A percentile compares a stretch with the other conserved stretches of the same genome.
Evolutionary conservation across 495 filamentous ascomycete genomes (phyloP).

Genomic region (Chaetomidium leptoderma): DNA sequence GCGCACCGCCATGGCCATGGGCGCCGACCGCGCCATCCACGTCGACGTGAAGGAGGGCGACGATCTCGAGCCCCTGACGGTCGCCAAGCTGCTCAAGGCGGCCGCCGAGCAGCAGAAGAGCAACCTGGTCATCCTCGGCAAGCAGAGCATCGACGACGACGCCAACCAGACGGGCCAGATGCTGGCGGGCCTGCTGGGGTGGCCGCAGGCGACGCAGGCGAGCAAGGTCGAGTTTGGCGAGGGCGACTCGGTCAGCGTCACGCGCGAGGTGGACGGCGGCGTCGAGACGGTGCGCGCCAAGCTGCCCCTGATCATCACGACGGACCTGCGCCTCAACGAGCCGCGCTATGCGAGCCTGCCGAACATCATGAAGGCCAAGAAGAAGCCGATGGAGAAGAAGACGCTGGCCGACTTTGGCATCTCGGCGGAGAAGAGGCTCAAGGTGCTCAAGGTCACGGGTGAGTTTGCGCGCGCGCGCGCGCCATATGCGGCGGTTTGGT

Average conservation of each 20-base stretch:
- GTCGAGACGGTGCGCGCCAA: slow-evolving; percentile 80
- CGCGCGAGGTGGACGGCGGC: slow-evolving; percentile 90
- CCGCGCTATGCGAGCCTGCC: slow-evolving; percentile 91
- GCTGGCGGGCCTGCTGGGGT: slow-evolving; percentile 86
- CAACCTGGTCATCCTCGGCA: slow-evolving; percentile 89
- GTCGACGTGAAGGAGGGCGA: slow-evolving; percentile 66
- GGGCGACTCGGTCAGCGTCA: slow-evolving; percentile 61
- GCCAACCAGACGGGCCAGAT: slow-evolving; percentile 96
- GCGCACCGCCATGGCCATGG: slow-evolving; percentile 97
- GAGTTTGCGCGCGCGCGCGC: no score
- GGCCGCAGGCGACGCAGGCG: slow-evolving; percentile 93
- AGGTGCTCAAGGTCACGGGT: slow-evolving; percentile 83
- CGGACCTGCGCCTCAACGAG: slow-evolving; percentile 91
- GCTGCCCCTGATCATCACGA: slow-evolving; percentile 89
- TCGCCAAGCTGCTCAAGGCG: slow-evolving; percentile 80
- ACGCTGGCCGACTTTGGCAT: slow-evolving; percentile 74
- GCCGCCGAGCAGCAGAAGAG: slow-evolving; percentile 77
- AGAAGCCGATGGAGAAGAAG: slow-evolving; percentile 95
- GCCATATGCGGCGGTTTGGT: neutral
- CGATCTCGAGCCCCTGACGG: slow-evolving; percentile 76
- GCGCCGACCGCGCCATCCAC: slow-evolving; percentile 85
- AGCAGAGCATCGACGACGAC: slow-evolving; percentile 98
- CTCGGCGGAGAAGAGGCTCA: slow-evolving; percentile 68
- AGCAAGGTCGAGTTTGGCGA: slow-evolving; percentile 69
- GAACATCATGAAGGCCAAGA: slow-evolving; percentile 99